Evolutionary conservation across 169 alveolate species (phyloP), one percentile per base, ranked within the genome.

Genomic region (Ichthyophthirius multifiliis): DNA sequence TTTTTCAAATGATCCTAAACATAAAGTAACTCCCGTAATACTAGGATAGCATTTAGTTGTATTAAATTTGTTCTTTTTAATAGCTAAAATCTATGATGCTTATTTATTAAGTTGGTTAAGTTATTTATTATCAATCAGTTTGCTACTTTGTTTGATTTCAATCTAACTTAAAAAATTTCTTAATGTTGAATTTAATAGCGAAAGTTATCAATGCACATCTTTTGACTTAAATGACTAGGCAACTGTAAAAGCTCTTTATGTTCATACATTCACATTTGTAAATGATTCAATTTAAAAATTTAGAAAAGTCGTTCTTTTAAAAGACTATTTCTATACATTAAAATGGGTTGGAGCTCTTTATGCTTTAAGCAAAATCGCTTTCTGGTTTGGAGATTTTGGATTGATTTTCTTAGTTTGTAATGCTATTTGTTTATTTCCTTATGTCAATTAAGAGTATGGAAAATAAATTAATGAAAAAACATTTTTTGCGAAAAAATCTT

Each of bases 1-100:
- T 39, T 55, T 55, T 23, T 55, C 71, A 55, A 55, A 55, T n/a
- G 71, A 55, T 55, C 71, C 71, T 20, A 39, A 55, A 55, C 71
- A 55, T 27, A 55, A 55, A 27, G 31, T 55, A 34, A 55, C 71
- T n/a, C 71, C 71, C 12, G 71, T 55, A 4, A 55, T 55, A 13
- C 71, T 55, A 15, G 71, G 71, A 27, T 55, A 34, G 13, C 71
- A 55, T 23, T 55, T 55, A 55, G 71, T 39, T 15, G 71, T 39
- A 20, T 55, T 55, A 39, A 55, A 55, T 10, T 55, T 55, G 31
- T 34, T 34, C 31, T 55, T 55, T 12, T 27, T 55, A 39, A 23
- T 55, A 20, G 71, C 71, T 27, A 27, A 55, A 13, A 18, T 55
- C 15, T 34, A 34, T 10, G 71, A 55, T 55, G 23, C 31, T 39